These are phyloP conservation scores for Luvunga scandens DNA, from an alignment of 345 rosid genomes.

Conservation along the genomic window DNA sequence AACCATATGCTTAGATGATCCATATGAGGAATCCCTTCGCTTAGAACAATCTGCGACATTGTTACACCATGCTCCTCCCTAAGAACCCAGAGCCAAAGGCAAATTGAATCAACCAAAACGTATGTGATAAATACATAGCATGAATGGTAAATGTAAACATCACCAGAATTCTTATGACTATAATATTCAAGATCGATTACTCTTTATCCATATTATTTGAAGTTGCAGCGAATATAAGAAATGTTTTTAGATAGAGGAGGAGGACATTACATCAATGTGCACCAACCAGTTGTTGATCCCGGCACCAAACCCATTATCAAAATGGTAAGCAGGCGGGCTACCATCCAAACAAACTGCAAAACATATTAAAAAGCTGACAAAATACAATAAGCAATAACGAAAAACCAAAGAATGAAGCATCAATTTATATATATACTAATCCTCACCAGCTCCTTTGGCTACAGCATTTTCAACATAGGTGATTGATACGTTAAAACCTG, in stretches of 20 bases:
- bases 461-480: constrained; percentile 62
- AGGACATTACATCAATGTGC: constrained; percentile 61
- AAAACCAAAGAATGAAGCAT: background rate
- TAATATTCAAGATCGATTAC: background rate
- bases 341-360: constrained; percentile 92
- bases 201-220: background rate
- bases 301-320: constrained; percentile 67
- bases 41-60: constrained; percentile 53
- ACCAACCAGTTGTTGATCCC: constrained; percentile 84
- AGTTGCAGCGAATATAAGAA: too few relatives aligned
- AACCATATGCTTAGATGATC: constrained; percentile 76
- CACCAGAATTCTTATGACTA: background rate
- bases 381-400: background rate
- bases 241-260: too few relatives aligned
- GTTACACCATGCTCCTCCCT: constrained; percentile 99
- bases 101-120: background rate
- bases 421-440: background rate
- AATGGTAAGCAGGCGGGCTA: constrained; percentile 93
- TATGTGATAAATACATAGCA: background rate
- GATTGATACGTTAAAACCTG: constrained; percentile 46
- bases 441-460: constrained; percentile 83
- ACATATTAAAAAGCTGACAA: background rate
- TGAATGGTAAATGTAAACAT: background rate
- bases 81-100: background rate
- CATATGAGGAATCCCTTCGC: constrained; percentile 63